These are phyloP conservation scores for Trapa bicornis DNA, from an alignment of 345 rosid genomes.

Conservation along the genomic window DNA sequence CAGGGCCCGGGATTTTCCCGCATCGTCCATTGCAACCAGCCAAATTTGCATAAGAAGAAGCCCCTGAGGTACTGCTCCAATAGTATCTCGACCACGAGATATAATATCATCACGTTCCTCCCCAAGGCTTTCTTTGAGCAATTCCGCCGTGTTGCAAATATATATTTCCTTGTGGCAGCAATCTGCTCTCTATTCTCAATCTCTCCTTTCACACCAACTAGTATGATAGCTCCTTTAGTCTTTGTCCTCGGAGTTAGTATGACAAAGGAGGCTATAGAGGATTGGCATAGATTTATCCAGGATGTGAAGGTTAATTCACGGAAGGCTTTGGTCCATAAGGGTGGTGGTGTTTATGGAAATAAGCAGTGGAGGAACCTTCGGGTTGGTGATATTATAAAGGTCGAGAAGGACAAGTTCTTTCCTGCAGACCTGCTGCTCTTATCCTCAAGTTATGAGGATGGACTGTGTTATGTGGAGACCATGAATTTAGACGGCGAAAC, in stretches of 20 bases:
- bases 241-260: constrained; percentile 95
- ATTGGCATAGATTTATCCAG: constrained; percentile 94
- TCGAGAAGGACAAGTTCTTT: constrained; percentile 89
- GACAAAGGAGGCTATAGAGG: constrained; percentile 93
- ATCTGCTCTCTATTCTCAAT: constrained; percentile 71
- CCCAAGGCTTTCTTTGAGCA: constrained; percentile 94
- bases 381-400: constrained; percentile 84
- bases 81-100: constrained; percentile 82
- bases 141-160: constrained; percentile 86
- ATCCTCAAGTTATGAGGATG: constrained; percentile 92
- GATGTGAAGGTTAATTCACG: constrained; percentile 77
- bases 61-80: constrained; percentile 72
- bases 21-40: constrained; percentile 70
- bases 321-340: constrained; percentile 50
- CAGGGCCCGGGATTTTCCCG: constrained; percentile 71
- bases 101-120: constrained; percentile 64
- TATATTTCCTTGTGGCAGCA: constrained; percentile 88
- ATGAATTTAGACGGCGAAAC: constrained; percentile 99
- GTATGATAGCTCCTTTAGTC: constrained; percentile 91
- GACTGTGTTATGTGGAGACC: constrained; percentile 96
- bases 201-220: constrained; percentile 76
- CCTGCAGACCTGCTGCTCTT: constrained; percentile 88
- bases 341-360: constrained; percentile 44
- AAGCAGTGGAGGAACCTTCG: constrained; percentile 62
- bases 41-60: constrained; percentile 62